Base-by-base conservation (phyloP, 225 moss, liverwort and hornwort genomes). In the Ulota crispa region DNA sequence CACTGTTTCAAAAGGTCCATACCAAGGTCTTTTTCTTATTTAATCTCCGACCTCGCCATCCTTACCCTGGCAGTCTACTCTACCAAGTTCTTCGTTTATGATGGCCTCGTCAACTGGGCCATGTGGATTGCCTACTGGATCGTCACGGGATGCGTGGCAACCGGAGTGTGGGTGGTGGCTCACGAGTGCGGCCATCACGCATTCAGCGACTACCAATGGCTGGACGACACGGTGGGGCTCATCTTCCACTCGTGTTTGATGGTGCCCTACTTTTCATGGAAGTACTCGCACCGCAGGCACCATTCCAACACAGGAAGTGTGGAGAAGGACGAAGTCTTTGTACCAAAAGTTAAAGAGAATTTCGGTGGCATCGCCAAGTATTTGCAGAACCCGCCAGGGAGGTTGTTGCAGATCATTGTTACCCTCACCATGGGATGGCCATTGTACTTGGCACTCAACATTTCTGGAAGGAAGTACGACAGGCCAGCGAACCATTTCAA, bases 241-340 rank as follows among this genome's bases (percentile, higher is more conserved):
- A 74, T 94, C 14, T 91, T 93, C 63, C 97, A 97, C 77, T 97
- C 97, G 1, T 86, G 88, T 50, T 81, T 97, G 24, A 79, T 97
- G 73, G 97, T 97, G 55, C 97, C 97, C 4, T 97, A 97, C 77
- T 97, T 97, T 73, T 97, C 97, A 14, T 97, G 97, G 97, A 97
- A 97, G 81, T 97, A 83, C 79, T 95, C 95, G 23, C 97, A 97
- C 82, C 92, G 97, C 53, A 85, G 97, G 78, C 97, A 97, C 77
- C 97, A 97, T 81, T 93, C 94, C 69, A 95, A 95, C 87, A 97
- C 95, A 0, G 97, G 94, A 1, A 97, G 93, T 67, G 75, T 95
- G 4, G 97, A 97, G 42, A 91, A 89, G 50, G 97, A 97, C 64
- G 97, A 97, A 68, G 97, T 97, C 0, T 97, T 97, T 26, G 97